Evolutionary conservation across 106 monocot species (phyloP).

Genomic region (Dendrobium chrysotoxum): DNA sequence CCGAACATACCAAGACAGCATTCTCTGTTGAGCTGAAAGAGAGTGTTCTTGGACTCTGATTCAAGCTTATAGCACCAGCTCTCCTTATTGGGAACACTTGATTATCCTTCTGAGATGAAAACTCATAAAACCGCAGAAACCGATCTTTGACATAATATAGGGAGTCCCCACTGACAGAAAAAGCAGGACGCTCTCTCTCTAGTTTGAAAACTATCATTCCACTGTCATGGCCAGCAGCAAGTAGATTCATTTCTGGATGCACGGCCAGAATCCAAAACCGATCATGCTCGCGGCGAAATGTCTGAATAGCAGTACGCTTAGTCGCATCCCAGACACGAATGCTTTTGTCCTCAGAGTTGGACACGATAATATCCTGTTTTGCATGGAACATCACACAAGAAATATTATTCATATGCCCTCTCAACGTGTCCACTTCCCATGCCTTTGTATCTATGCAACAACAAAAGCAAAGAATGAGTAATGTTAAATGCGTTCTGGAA

Average conservation of each 20-base stretch:
- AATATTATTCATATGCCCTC: constrained; percentile 80
- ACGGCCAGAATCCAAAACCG: constrained; percentile 68
- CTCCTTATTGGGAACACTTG: constrained; percentile 45
- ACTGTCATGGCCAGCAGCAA: constrained; percentile 72
- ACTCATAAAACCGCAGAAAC: constrained; percentile 48
- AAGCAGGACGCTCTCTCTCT: constrained; percentile 62
- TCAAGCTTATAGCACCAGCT: constrained; percentile 50
- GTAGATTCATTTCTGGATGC: constrained; percentile 72
- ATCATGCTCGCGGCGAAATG: constrained; percentile 60
- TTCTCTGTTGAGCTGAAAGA: constrained; percentile 62
- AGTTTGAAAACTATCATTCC: constrained; percentile 73
- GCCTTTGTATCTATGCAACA: constrained; percentile 51
- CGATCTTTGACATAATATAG: constrained; percentile 58
- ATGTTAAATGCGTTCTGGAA: too few relatives aligned
- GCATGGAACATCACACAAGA: constrained; percentile 73
- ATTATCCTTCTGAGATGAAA: constrained; percentile 52
- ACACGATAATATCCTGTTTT: constrained; percentile 67
- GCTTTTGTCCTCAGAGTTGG: constrained; percentile 70
- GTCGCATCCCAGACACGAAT: constrained; percentile 80
- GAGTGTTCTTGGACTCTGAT: constrained; percentile 54
- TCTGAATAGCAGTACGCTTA: constrained; percentile 51
- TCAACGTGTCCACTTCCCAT: constrained; percentile 75
- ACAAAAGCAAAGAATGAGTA: neutral
- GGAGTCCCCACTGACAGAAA: constrained; percentile 47
- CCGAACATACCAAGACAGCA: constrained; percentile 47